These are phyloP conservation scores for Ceratopteris richardii DNA, from an alignment of 75 land plant species.

Conservation along the genomic window DNA sequence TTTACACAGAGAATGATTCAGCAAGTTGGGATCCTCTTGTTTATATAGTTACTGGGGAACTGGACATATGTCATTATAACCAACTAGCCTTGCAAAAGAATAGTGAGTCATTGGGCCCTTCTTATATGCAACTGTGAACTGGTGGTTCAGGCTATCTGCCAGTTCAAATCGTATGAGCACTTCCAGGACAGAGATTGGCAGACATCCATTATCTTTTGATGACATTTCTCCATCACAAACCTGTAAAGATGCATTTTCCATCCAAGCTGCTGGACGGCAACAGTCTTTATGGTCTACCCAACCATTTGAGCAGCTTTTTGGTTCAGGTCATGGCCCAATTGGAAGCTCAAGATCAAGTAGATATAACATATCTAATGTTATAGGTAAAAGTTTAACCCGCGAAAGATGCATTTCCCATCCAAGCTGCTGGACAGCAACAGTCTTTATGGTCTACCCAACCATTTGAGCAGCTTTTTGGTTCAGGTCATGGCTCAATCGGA, in stretches of 20 bases:
- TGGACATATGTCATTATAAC: slow-evolving; percentile 23
- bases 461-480: slow-evolving; percentile 78
- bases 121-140: slow-evolving; percentile 22
- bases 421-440: slow-evolving; percentile 29
- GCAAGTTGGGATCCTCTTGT: slow-evolving; percentile 36
- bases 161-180: no score
- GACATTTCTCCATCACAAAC: slow-evolving; percentile 65
- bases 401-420: slow-evolving; percentile 56
- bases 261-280: slow-evolving; percentile 32
- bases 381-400: no score
- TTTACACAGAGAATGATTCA: slow-evolving; percentile 17
- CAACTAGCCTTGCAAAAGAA: slow-evolving; percentile 7
- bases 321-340: slow-evolving; percentile 31
- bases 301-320: slow-evolving; percentile 87
- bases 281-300: slow-evolving; percentile 90
- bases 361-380: no score
- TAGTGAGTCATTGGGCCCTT: slow-evolving; percentile 9
- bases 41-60: slow-evolving; percentile 33
- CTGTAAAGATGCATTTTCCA: slow-evolving; percentile 47
- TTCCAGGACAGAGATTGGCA: slow-evolving; percentile 14
- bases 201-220: slow-evolving; percentile 54
- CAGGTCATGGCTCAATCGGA: slow-evolving; percentile 24
- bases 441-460: slow-evolving; percentile 97
- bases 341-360: slow-evolving; percentile 7
- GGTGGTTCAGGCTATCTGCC: slow-evolving; percentile 12